Evolutionary conservation across 2,329 filamentous ascomycete genomes (phyloP), one percentile per base, ranked within the genome.

Genomic region (Microsporum audouinii): DNA sequence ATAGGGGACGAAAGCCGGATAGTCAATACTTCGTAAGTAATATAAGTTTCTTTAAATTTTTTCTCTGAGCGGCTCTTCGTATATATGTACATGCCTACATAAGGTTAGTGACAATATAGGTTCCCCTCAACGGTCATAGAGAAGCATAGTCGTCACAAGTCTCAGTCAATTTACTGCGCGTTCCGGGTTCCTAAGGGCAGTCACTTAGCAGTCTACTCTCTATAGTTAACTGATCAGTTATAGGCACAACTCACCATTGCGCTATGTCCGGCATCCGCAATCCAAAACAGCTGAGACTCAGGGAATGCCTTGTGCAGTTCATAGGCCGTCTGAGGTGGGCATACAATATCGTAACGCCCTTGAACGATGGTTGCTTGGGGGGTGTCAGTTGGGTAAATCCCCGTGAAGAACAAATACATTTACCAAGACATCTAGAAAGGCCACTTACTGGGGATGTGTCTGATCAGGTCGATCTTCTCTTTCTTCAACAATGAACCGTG

Each of bases 401-500:
- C 41, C 17, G 8, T 27, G 7, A 23, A 47, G 17, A 47, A 33
- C 2, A 12, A 31, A 34, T 2, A n/a, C 5, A 1, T 34, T 0
- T 17, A 10, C 5, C 31, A 12, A 34, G n/a, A 55, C 8, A 23
- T 7, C 14, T 3, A 7, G 31, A 36, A 2, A 0, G 45, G 1
- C 31, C 5, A 68, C 63, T 36, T 70, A 62, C 69, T 64, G 27
- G 72, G 72, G 62, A 76, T 74, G 63, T 72, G 67, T 23, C 67
- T 62, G 29, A 76, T 74, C 60, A 67, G 71, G 29, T 70, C 69
- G 7, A 75, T 60, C 57, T 72, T 74, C 51, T 68, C 67, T 36
- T 60, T 57, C 36, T 71, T 68, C 59, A 75, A 29, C 41, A 79
- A 64, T 60, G 78, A 74, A 0, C 73, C 75, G 12, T 78, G 75